These are phyloP conservation scores for Tuctoria greenei DNA, from an alignment of 176 grass and related monocot genomes.

Conservation along the genomic window DNA sequence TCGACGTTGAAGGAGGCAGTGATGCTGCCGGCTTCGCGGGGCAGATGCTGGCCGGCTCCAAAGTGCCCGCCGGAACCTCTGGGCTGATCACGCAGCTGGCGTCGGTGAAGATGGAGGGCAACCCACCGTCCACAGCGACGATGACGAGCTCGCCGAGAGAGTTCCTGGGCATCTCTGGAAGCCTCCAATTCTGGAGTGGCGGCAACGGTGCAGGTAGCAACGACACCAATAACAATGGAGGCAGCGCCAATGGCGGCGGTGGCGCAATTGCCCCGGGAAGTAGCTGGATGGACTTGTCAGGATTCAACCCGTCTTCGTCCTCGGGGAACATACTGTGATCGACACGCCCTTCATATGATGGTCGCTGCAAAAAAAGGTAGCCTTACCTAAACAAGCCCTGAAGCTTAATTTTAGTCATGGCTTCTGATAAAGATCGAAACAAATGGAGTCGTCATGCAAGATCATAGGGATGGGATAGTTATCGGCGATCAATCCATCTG, in stretches of 20 bases:
- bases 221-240: background rate
- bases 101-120: constrained; percentile 85
- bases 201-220: background rate
- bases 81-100: constrained; percentile 68
- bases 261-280: constrained; percentile 29
- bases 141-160: constrained; percentile 53
- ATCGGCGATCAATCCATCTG: background rate
- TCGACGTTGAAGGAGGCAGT: constrained; percentile 42
- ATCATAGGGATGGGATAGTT: constrained; percentile 25
- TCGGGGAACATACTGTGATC: constrained; percentile 69
- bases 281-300: constrained; percentile 50
- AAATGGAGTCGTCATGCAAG: constrained; percentile 45
- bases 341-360: background rate
- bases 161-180: constrained; percentile 55
- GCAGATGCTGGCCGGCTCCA: constrained; percentile 42
- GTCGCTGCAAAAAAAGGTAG: constrained; percentile 43
- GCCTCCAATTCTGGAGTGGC: constrained; percentile 66
- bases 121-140: constrained; percentile 19
- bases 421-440: constrained; percentile 47
- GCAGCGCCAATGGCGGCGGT: background rate
- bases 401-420: constrained; percentile 82
- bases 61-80: constrained; percentile 46
- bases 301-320: constrained; percentile 77
- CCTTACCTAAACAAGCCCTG: constrained; percentile 38
- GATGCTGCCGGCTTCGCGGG: constrained; percentile 42